Evolutionary conservation across 1,284 basidiomycete genomes (phyloP), one percentile per base, ranked within the genome.

Genomic region (Coniophora puteana): DNA sequence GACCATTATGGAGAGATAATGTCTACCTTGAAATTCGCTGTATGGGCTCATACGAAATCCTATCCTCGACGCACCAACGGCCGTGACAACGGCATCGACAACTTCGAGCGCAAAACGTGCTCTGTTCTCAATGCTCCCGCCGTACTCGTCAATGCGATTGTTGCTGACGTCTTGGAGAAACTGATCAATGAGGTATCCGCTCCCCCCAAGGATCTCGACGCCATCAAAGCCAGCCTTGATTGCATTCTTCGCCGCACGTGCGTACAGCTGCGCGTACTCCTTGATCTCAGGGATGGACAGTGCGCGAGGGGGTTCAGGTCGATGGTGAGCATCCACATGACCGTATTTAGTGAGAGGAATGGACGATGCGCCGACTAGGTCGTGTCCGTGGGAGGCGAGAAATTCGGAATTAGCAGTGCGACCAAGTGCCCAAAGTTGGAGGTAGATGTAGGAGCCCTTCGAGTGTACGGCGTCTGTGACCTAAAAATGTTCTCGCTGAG

Each of bases 181-280:
- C 53, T 78, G 74, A 46, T 75, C 65, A 39, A 73, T 38, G n/a
- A 72, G 62, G 51, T 71, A 71, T 4, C 69, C 65, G 35, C 57
- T 57, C 6, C 58, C 57, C 4, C 41, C 51, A 30, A 60, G 59
- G 11, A 59, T 53, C 62, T 85, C 80, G 23, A 83, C 72, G 24
- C 80, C 80, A 50, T 86, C 81, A 49, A 83, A 82, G 0, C 80
- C 81, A 18, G 80, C 78, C 51, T 70, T 65, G 35, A 76, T 70
- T 3, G 79, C 77, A 43, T 74, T 73, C 25, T 68, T 53, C 4
- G 79, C 78, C 0, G 77, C 76, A 30, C 72, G 51, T 28, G 61
- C 67, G 56, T 71, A 83, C 37, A 69, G 57, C 1, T 29, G 21
- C 8, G 20, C 20, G 14, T 23, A 18, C 20, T 12, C 16, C 16